Conservation (phyloP, 805 yeast species). For the Candida sphagnicola region DNA sequence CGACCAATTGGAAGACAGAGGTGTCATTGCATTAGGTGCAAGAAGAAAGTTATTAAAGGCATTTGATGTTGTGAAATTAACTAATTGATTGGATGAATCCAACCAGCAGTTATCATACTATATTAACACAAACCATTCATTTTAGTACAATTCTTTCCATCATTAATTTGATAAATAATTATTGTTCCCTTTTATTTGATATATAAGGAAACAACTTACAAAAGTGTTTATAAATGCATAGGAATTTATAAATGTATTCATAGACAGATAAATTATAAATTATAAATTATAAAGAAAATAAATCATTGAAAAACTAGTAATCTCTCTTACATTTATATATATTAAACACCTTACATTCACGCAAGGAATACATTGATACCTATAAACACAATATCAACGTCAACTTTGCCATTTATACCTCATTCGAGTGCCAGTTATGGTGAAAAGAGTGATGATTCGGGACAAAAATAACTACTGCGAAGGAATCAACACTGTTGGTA, state of each 20-base stretch:
- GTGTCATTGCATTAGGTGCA: conserved; percentile 95
- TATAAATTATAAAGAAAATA: too few relatives aligned
- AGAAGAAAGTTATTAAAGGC: conserved; percentile 90
- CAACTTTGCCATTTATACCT: too few relatives aligned
- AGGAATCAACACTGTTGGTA: too few relatives aligned
- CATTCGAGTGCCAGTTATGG: too few relatives aligned
- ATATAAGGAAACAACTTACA: conserved; percentile 1
- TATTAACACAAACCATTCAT: background rate
- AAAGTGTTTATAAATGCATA: background rate
- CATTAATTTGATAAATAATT: background rate
- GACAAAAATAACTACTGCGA: too few relatives aligned
- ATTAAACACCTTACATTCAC: too few relatives aligned
- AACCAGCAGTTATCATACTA: background rate
- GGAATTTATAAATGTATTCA: background rate
- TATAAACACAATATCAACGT: too few relatives aligned
- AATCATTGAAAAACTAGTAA: too few relatives aligned
- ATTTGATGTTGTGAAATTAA: conserved; percentile 68
- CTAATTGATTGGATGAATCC: background rate
- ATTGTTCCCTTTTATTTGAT: conserved; percentile 2
- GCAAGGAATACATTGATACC: too few relatives aligned
- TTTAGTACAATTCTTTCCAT: background rate
- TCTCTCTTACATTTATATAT: too few relatives aligned
- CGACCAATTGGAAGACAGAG: conserved; percentile 63
- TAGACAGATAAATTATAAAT: conserved; percentile 1
- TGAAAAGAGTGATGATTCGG: too few relatives aligned